Conservation (phyloP, 768 basidiomycete species). For the Tephrocybe sp. region DNA sequence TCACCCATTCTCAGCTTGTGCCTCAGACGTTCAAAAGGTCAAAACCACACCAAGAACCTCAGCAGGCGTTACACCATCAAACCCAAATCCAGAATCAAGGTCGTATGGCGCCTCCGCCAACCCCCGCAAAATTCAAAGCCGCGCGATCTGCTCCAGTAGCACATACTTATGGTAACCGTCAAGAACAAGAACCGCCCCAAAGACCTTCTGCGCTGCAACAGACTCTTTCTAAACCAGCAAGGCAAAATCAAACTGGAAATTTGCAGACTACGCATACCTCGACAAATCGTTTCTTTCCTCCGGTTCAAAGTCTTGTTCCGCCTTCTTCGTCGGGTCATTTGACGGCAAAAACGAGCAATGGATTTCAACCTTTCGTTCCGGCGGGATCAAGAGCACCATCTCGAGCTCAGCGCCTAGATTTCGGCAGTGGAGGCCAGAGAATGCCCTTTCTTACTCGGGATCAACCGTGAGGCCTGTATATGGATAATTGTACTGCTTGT, state of each 20-base stretch:
- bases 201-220: slow-evolving; percentile 22
- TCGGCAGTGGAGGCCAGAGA: slow-evolving; percentile 42
- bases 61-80: slow-evolving; percentile 17
- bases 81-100: slow-evolving; percentile 11
- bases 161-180: slow-evolving; percentile 9
- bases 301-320: slow-evolving; percentile 10
- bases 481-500: slow-evolving; percentile 5
- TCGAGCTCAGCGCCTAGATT: slow-evolving; percentile 20
- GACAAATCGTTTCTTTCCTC: slow-evolving; percentile 13
- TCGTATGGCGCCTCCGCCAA: slow-evolving; percentile 21
- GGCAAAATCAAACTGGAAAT: slow-evolving; percentile 20
- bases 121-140: slow-evolving; percentile 27
- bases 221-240: slow-evolving; percentile 43
- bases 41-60: slow-evolving; percentile 24
- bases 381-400: slow-evolving; percentile 25
- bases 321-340: slow-evolving; percentile 9
- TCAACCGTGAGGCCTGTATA: slow-evolving; percentile 15
- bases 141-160: slow-evolving; percentile 3
- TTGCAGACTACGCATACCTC: slow-evolving; percentile 11
- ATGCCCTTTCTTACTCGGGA: slow-evolving; percentile 46
- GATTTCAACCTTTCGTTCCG: slow-evolving; percentile 22
- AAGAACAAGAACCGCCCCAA: slow-evolving; percentile 13
- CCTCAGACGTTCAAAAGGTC: slow-evolving; percentile 38
- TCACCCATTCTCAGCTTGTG: slow-evolving; percentile 43
- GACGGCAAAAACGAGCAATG: slow-evolving; percentile 19